These are phyloP conservation scores for Ascochyta pisi DNA, from an alignment of 2,329 filamentous ascomycete genomes.

Conservation along the genomic window DNA sequence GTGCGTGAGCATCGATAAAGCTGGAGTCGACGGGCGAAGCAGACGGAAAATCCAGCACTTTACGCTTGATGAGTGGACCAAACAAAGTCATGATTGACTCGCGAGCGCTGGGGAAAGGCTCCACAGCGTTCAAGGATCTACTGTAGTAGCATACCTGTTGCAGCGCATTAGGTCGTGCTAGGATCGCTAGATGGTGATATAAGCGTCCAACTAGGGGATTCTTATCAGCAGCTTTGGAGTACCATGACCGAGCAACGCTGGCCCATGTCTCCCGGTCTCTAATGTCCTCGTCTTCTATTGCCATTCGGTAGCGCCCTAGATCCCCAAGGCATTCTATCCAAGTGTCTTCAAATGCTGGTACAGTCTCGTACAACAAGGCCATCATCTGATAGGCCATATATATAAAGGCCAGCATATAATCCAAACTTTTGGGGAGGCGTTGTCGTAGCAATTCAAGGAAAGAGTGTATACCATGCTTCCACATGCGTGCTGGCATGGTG, in stretches of 20 bases:
- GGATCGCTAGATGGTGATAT: slow-evolving; percentile 86
- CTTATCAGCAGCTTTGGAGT: slow-evolving; percentile 75
- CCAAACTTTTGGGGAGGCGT: slow-evolving; percentile 75
- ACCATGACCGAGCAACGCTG: slow-evolving; percentile 81
- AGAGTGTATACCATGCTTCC: slow-evolving; percentile 88
- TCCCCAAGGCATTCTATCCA: slow-evolving; percentile 96
- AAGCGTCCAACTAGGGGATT: slow-evolving; percentile 77
- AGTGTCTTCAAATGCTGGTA: slow-evolving; percentile 80
- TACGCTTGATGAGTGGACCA: background rate
- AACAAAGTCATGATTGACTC: slow-evolving; percentile 68
- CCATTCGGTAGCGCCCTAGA: slow-evolving; percentile 85
- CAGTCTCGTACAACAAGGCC: slow-evolving; percentile 83
- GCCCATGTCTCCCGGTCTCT: slow-evolving; percentile 82
- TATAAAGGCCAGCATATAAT: slow-evolving; percentile 91
- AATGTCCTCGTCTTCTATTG: slow-evolving; percentile 83
- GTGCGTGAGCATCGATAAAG: slow-evolving; percentile 69
- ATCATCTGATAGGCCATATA: slow-evolving; percentile 94
- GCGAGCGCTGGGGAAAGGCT: slow-evolving; percentile 71
- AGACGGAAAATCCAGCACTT: background rate
- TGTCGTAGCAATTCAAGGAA: slow-evolving; percentile 75
- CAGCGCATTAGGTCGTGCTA: slow-evolving; percentile 72
- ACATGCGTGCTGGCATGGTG: slow-evolving; percentile 91
- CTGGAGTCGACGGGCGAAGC: slow-evolving; percentile 60
- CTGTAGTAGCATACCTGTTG: slow-evolving; percentile 76
- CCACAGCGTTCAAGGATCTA: slow-evolving; percentile 72